Base-by-base conservation (phyloP, 2,329 filamentous ascomycete species). In the Harringtonia aguacate region DNA sequence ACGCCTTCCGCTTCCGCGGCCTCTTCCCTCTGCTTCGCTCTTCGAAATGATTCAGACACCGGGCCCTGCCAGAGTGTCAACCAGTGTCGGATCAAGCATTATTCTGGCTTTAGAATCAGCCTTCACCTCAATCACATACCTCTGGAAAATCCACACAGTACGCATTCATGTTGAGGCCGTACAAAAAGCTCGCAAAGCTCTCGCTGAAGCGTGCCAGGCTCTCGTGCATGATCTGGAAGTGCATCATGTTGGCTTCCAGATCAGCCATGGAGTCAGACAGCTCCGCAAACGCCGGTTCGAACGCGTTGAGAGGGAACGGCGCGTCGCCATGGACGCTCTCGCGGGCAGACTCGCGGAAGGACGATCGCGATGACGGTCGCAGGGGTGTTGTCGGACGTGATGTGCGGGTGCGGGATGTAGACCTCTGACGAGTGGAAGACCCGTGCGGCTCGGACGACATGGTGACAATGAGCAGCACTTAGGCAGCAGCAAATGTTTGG, bases 91-190 rank as follows among this genome's bases (percentile, higher is more conserved):
- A n/a, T n/a, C n/a, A n/a, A n/a, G n/a, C n/a, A n/a, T n/a, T n/a
- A n/a, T n/a, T n/a, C n/a, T n/a, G n/a, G n/a, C n/a, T n/a, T n/a
- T n/a, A n/a, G n/a, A n/a, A n/a, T n/a, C n/a, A n/a, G n/a, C n/a
- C n/a, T n/a, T n/a, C n/a, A n/a, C n/a, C n/a, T n/a, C n/a, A n/a
- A n/a, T n/a, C n/a, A n/a, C n/a, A n/a, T 65, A 88, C 88, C 77
- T 98, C 92, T 0, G 88, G 86, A 52, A 95, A 98, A 61, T 98
- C 92, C 28, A 97, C 89, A 61, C 90, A 97, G 61, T 97, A 98
- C 1, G 92, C 92, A 62, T 95, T 97, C 89, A 98, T 95, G 59
- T 97, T 97, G 60, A 98, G 63, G 2, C 92, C 92, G 56, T 97
- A 98, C 37, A 98, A 66, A 56, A 98, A 97, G 54, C 84, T 87